Evolutionary conservation across 768 basidiomycete genomes (phyloP), one percentile per base, ranked within the genome.

Genomic region (Hysterangium stoloniferum): DNA sequence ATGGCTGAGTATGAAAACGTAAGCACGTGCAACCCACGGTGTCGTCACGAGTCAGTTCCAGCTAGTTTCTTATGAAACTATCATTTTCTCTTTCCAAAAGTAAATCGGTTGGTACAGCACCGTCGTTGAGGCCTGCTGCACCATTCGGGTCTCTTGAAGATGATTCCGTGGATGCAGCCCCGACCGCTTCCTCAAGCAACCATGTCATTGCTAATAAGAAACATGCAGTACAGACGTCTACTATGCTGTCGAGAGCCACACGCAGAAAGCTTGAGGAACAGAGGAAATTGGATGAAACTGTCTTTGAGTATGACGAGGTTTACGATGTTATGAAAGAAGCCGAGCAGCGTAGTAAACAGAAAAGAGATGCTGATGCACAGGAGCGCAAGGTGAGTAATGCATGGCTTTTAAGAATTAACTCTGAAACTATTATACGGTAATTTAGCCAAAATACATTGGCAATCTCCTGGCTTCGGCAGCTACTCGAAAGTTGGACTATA

Each of bases 241-340:
- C 75, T 12, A 73, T 69, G 52, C 69, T 79, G 31, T 85, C 85
- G 22, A 80, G 77, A 59, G 68, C 78, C n/a, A 70, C 72, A 64
- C 79, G 73, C 69, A 85, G 82, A 61, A 77, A 78, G 56, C 80
- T 94, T 68, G 81, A 88, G 55, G 78, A 77, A 44, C 93, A 94
- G 64, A 77, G 81, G 68, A 73, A 74, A 54, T 71, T 92, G 3
- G 95, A 98, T 58, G 62, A 76, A 36, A 84, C 83, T 0, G 87
- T 94, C 4, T 98, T 86, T 64, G 82, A 94, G 65, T 99, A 99
- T 61, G 96, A 99, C 62, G 93, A 90, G 66, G 82, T 98, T 4
- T 98, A 84, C 78, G 96, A 99, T 60, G 80, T 77, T 57, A 97
- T 99, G 84, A 93, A 98, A 67, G 79, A 85, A 56, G 85, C 81